These are phyloP conservation scores for Yarrowia yakushimensis DNA, from an alignment of 805 yeast species.

Conservation along the genomic window DNA sequence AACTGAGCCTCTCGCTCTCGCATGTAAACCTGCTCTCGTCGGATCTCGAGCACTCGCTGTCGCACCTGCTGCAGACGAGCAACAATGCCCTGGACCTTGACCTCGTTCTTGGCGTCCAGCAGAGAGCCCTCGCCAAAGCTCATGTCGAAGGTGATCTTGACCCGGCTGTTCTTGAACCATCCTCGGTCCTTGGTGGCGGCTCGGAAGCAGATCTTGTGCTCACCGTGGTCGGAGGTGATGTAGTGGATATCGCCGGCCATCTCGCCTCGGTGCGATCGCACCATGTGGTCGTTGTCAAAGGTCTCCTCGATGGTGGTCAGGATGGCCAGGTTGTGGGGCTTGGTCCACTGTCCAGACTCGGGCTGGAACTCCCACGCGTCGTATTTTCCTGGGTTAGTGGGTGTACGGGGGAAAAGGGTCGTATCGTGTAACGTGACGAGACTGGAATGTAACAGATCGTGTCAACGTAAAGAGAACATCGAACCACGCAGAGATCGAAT, in stretches of 20 bases:
- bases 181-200: conserved; percentile 46
- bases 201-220: conserved; percentile 76
- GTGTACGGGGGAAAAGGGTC: too few species aligned
- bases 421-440: too few species aligned
- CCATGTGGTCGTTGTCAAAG: conserved; percentile 79
- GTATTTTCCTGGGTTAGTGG: conserved; percentile 41
- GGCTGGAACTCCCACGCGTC: conserved; percentile 62
- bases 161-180: conserved; percentile 57
- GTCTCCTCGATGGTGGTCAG: conserved; percentile 74
- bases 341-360: conserved; percentile 48
- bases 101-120: conserved; percentile 60
- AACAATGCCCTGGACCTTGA: conserved; percentile 50
- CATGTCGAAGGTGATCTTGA: conserved; percentile 72
- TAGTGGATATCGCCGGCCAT: conserved; percentile 69
- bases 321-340: conserved; percentile 51
- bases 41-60: conserved; percentile 54
- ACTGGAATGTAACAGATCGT: too few species aligned
- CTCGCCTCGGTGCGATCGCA: conserved; percentile 60
- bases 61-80: conserved; percentile 56
- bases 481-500: too few species aligned
- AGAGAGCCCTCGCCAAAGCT: conserved; percentile 63
- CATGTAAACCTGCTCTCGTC: conserved; percentile 61
- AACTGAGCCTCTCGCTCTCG: conserved; percentile 66
- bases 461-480: too few species aligned
- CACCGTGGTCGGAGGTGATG: conserved; percentile 79